phyloP scores from a whole-genome alignment of 768 basidiomycete genomes.

The Phylloporus sp. region DNA sequence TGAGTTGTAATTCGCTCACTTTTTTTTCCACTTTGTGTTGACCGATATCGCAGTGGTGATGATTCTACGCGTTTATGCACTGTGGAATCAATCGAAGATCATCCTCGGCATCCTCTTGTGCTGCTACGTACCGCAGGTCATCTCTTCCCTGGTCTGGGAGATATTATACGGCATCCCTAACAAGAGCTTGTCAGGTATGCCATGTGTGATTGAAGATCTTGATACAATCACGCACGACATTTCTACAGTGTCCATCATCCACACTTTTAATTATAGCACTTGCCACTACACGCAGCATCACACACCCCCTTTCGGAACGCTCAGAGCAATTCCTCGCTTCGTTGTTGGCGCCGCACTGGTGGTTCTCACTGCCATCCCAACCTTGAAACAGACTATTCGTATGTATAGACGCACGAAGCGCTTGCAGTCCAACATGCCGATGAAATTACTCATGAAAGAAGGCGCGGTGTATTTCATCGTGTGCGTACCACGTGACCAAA shows the following conservation, averaged over 20 bases:
- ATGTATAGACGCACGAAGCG: constrained; percentile 2
- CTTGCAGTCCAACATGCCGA: neutral
- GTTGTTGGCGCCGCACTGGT: neutral
- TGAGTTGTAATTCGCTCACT: neutral
- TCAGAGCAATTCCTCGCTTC: constrained; percentile 2
- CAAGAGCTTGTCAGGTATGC: neutral
- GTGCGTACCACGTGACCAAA: no score
- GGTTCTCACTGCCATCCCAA: neutral
- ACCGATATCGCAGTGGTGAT: constrained; percentile 7
- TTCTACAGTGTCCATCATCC: neutral
- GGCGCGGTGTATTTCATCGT: constrained; percentile 4
- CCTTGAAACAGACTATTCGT: neutral
- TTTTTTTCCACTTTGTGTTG: accelerated
- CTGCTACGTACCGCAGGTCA: no score
- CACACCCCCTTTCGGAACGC: neutral
- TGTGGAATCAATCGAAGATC: no score
- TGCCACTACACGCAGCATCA: neutral
- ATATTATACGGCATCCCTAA: neutral
- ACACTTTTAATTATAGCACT: neutral
- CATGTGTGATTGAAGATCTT: no score
- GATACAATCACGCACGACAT: no score
- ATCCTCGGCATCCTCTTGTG: neutral
- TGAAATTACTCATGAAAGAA: constrained; percentile 2
- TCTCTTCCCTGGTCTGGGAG: neutral
- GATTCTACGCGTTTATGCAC: no score